Evolutionary conservation across 2,329 filamentous ascomycete species (phyloP).

Genomic region (Ceratocystis ficicola): DNA sequence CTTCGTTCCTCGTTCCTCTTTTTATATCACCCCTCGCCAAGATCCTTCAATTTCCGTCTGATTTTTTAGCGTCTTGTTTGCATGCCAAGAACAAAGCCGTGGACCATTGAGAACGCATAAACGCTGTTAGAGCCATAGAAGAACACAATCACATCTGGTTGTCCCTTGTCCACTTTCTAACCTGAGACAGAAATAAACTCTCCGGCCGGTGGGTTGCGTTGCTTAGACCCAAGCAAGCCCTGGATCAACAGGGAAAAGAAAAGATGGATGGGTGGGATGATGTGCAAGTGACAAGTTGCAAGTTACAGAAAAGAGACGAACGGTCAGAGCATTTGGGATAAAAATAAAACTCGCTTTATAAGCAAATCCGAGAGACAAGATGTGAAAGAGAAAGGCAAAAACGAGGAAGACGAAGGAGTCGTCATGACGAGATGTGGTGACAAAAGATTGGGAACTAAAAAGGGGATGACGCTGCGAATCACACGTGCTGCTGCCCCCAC

Average conservation of each 20-base stretch:
- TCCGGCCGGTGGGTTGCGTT: neutral
- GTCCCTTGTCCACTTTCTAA: neutral
- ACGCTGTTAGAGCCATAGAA: neutral
- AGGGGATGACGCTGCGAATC: accelerated
- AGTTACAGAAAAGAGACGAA: too few species aligned
- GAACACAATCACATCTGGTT: too few species aligned
- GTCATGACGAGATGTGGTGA: neutral
- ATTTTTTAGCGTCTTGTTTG: neutral
- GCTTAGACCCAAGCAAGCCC: neutral
- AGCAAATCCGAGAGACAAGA: too few species aligned
- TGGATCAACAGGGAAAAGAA: too few species aligned
- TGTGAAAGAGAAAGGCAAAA: too few species aligned
- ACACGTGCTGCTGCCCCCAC: conserved; percentile 25
- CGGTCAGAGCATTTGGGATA: too few species aligned
- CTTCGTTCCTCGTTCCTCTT: neutral
- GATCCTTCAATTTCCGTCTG: conserved; percentile 9
- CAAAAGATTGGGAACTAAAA: neutral
- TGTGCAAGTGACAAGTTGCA: neutral
- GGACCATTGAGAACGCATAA: neutral
- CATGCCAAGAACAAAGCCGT: neutral
- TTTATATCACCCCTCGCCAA: neutral
- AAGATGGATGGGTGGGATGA: neutral
- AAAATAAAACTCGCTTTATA: too few species aligned
- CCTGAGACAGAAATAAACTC: conserved; percentile 1
- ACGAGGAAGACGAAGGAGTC: too few species aligned